These are phyloP conservation scores for Bondarzewia mesenterica DNA, from an alignment of 1,284 basidiomycete genomes.

Conservation along the genomic window DNA sequence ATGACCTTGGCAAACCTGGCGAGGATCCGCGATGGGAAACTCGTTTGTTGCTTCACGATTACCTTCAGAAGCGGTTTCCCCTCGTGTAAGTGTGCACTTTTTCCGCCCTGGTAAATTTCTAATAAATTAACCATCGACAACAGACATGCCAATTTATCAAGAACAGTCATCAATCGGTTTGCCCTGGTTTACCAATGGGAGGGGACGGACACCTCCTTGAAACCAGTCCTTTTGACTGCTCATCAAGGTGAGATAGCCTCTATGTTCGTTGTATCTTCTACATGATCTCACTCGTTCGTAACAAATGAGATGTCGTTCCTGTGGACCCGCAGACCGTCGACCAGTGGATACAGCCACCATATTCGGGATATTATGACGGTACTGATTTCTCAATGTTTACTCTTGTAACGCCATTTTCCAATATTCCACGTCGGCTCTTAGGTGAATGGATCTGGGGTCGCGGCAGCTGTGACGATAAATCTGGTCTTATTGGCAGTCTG, in stretches of 20 bases:
- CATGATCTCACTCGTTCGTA: conserved; percentile 2
- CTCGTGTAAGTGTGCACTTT: conserved; percentile 10
- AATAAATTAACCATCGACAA: background rate
- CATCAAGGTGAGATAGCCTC: conserved; percentile 45
- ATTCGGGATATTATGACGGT: conserved; percentile 29
- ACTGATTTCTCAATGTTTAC: too few species aligned
- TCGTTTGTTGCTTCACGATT: conserved; percentile 16
- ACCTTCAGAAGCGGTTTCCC: conserved; percentile 15
- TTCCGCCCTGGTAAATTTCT: background rate
- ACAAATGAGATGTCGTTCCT: conserved; percentile 48
- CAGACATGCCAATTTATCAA: conserved; percentile 42
- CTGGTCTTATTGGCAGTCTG: conserved; percentile 50
- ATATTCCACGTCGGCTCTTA: conserved; percentile 13
- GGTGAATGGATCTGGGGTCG: conserved; percentile 56
- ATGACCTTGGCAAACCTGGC: conserved; percentile 13
- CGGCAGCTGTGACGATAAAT: conserved; percentile 57
- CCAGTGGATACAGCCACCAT: conserved; percentile 38
- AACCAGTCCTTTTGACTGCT: conserved; percentile 59
- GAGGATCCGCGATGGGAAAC: conserved; percentile 18
- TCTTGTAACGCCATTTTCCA: too few species aligned
- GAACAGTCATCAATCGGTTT: conserved; percentile 55
- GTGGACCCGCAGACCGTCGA: conserved; percentile 43
- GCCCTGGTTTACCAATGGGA: conserved; percentile 62
- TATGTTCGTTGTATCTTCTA: background rate
- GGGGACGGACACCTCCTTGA: conserved; percentile 46